Conservation (phyloP, 495 filamentous ascomycete species). For the Trichoderma erinaceum region DNA sequence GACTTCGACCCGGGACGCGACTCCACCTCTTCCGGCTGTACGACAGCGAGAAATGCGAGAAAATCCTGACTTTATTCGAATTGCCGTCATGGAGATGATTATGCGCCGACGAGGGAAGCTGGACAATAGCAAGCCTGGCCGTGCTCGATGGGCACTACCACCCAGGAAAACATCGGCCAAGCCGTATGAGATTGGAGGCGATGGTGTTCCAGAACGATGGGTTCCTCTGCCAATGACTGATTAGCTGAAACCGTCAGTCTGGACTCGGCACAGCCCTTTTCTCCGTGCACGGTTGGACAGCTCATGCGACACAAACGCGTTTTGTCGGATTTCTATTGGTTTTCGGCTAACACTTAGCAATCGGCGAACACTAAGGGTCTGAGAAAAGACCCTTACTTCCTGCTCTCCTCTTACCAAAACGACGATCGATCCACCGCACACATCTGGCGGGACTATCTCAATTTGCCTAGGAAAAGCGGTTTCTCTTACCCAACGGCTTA, state of each 20-base stretch:
- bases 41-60: slow-evolving; percentile 87
- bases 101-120: slow-evolving; percentile 92
- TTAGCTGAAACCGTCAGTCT: background rate
- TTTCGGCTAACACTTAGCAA: background rate
- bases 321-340: background rate
- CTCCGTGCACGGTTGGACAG: background rate
- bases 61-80: slow-evolving; percentile 87
- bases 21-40: slow-evolving; percentile 31
- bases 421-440: background rate
- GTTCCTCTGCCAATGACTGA: background rate
- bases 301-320: background rate
- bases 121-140: slow-evolving; percentile 73
- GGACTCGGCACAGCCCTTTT: background rate
- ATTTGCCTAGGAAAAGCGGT: background rate
- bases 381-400: background rate
- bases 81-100: slow-evolving; percentile 94
- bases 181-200: slow-evolving; percentile 45
- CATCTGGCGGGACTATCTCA: background rate
- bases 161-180: slow-evolving; percentile 59
- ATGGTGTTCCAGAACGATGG: slow-evolving; percentile 50
- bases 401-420: background rate
- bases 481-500: background rate
- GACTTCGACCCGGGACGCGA: slow-evolving; percentile 19
- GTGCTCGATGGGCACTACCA: slow-evolving; percentile 80
- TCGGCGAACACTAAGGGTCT: background rate